Evolutionary conservation across 2,329 filamentous ascomycete species (phyloP).

Genomic region (Mariannaea sp.): DNA sequence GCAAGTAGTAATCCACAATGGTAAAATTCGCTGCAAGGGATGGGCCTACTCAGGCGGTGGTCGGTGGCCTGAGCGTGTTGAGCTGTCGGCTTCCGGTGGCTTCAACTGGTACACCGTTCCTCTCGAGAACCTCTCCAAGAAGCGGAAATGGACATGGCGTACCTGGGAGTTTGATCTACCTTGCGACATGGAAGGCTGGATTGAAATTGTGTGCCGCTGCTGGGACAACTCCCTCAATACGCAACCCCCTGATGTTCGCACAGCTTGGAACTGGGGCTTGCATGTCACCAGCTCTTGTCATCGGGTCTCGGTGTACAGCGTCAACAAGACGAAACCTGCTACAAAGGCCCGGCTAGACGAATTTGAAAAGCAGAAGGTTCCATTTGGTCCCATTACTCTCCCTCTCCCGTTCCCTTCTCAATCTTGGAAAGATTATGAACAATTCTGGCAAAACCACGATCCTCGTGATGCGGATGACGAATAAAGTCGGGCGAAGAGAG

Average conservation of each 20-base stretch:
- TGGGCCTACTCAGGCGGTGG: constrained; percentile 65
- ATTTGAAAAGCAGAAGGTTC: constrained; percentile 47
- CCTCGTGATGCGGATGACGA: constrained; percentile 37
- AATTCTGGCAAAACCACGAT: constrained; percentile 36
- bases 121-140: constrained; percentile 61
- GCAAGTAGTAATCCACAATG: constrained; percentile 64
- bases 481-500: too few species aligned
- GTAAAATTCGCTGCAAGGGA: constrained; percentile 59
- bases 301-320: constrained; percentile 64
- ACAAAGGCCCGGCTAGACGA: constrained; percentile 57
- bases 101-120: constrained; percentile 69
- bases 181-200: constrained; percentile 64
- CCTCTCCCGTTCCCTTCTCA: constrained; percentile 57
- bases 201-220: constrained; percentile 61
- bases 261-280: constrained; percentile 68
- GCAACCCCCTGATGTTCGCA: constrained; percentile 59
- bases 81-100: constrained; percentile 67
- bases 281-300: constrained; percentile 69
- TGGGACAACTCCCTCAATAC: constrained; percentile 68
- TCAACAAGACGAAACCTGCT: constrained; percentile 56
- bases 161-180: constrained; percentile 67
- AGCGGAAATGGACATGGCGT: constrained; percentile 68
- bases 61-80: constrained; percentile 65
- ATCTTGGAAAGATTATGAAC: constrained; percentile 53
- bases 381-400: constrained; percentile 58